These are phyloP conservation scores for Globisporangium spiculum DNA, from an alignment of 352 stramenopile genomes.

Conservation along the genomic window DNA sequence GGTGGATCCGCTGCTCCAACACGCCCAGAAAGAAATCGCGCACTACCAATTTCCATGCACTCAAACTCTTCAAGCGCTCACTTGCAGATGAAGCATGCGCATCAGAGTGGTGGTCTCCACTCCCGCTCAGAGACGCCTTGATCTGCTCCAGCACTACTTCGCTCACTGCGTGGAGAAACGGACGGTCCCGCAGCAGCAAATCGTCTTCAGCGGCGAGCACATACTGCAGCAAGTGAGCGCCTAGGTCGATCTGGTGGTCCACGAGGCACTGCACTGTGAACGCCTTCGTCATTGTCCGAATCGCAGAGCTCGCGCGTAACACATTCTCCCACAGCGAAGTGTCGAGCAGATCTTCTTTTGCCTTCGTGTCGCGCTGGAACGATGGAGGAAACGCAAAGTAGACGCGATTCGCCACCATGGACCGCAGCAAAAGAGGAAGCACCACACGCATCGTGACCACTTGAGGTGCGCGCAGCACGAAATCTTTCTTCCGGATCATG, in stretches of 20 bases:
- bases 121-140: constrained; percentile 30
- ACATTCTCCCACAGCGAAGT: constrained; percentile 66
- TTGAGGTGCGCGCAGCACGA: constrained; percentile 69
- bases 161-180: constrained; percentile 69
- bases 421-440: constrained; percentile 62
- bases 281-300: constrained; percentile 62
- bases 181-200: constrained; percentile 60
- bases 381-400: constrained; percentile 37
- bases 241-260: constrained; percentile 55
- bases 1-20: constrained; percentile 32
- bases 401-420: constrained; percentile 50
- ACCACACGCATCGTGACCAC: constrained; percentile 81
- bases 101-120: constrained; percentile 35
- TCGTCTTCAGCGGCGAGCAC: constrained; percentile 63
- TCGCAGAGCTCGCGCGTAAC: constrained; percentile 64
- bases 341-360: constrained; percentile 47
- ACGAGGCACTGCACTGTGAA: constrained; percentile 68
- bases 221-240: constrained; percentile 49
- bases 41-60: constrained; percentile 58
- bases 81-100: constrained; percentile 20
- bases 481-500: constrained; percentile 86
- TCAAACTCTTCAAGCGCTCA: constrained; percentile 41
- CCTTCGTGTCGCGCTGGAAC: constrained; percentile 36
- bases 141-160: constrained; percentile 60
- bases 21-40: constrained; percentile 59